A percentile compares a stretch with the other conserved stretches of the same genome.
Evolutionary conservation across 1,139 yeast species (phyloP).

Genomic region (Protomyces gravidus): DNA sequence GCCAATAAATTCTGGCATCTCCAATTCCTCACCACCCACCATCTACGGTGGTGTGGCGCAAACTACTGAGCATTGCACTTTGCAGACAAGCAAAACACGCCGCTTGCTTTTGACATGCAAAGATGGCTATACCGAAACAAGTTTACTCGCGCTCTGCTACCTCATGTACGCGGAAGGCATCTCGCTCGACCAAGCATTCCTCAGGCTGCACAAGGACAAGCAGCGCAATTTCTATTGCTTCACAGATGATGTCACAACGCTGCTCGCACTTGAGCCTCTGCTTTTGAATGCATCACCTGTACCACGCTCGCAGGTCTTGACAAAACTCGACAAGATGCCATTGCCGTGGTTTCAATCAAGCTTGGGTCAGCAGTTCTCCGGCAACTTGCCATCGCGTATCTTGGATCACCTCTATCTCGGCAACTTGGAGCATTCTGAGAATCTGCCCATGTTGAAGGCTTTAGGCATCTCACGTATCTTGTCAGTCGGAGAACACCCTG

Average conservation of each 20-base stretch:
- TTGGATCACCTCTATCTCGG: constrained; percentile 84
- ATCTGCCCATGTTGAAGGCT: constrained; percentile 56
- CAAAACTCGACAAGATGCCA: constrained; percentile 32
- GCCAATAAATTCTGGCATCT: neutral
- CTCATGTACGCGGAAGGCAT: constrained; percentile 62
- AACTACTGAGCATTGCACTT: constrained; percentile 35
- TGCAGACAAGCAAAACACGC: neutral
- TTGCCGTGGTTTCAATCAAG: constrained; percentile 30
- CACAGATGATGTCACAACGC: constrained; percentile 63
- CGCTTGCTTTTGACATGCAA: constrained; percentile 64
- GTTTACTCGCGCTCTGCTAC: constrained; percentile 66
- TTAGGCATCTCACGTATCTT: constrained; percentile 72
- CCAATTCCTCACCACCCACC: neutral
- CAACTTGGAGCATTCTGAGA: constrained; percentile 74
- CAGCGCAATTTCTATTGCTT: constrained; percentile 82
- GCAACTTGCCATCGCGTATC: constrained; percentile 68
- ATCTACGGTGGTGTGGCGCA: constrained; percentile 35
- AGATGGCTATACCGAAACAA: constrained; percentile 90
- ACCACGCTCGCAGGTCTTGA: constrained; percentile 29
- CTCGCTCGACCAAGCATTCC: constrained; percentile 48
- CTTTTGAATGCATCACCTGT: constrained; percentile 49
- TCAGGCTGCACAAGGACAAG: constrained; percentile 57
- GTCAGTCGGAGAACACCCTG: constrained; percentile 70
- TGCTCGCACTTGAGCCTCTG: constrained; percentile 60
- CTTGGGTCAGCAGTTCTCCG: constrained; percentile 40